Evolutionary conservation across 345 rosid species (phyloP).

Genomic region (Ricinus communis): DNA sequence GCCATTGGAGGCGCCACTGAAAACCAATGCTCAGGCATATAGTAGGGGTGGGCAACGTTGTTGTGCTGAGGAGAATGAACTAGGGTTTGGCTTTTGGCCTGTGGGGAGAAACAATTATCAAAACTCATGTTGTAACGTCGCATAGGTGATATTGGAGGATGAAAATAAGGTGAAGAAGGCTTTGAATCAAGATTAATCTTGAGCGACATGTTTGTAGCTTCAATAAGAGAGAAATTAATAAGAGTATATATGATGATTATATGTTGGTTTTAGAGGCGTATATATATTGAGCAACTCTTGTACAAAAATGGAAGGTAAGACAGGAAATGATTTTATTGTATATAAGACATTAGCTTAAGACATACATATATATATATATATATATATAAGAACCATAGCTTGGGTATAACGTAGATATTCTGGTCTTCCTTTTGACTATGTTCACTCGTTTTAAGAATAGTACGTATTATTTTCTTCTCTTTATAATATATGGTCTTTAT

Average conservation of each 20-base stretch:
- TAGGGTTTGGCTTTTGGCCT: neutral
- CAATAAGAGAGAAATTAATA: too few relatives aligned
- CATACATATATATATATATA: neutral
- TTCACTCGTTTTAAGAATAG: slow-evolving; percentile 1
- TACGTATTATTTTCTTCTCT: too few relatives aligned
- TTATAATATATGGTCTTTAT: too few relatives aligned
- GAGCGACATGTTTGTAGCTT: neutral
- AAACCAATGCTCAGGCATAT: slow-evolving; percentile 1
- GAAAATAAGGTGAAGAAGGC: neutral
- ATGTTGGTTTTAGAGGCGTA: too few relatives aligned
- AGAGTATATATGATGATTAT: too few relatives aligned
- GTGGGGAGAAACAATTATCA: neutral
- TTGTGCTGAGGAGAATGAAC: neutral
- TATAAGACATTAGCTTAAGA: too few relatives aligned
- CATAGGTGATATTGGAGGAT: neutral
- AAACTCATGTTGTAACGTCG: neutral
- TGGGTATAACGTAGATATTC: too few relatives aligned
- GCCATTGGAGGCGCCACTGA: slow-evolving; percentile 4
- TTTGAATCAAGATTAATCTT: neutral
- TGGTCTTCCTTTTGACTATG: neutral
- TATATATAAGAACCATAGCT: neutral
- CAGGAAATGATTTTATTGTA: too few relatives aligned
- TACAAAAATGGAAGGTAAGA: too few relatives aligned
- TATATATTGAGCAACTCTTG: too few relatives aligned
- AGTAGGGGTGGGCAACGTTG: neutral